These are phyloP conservation scores for Xylaria acuta DNA, from an alignment of 495 filamentous ascomycete species.

Conservation along the genomic window DNA sequence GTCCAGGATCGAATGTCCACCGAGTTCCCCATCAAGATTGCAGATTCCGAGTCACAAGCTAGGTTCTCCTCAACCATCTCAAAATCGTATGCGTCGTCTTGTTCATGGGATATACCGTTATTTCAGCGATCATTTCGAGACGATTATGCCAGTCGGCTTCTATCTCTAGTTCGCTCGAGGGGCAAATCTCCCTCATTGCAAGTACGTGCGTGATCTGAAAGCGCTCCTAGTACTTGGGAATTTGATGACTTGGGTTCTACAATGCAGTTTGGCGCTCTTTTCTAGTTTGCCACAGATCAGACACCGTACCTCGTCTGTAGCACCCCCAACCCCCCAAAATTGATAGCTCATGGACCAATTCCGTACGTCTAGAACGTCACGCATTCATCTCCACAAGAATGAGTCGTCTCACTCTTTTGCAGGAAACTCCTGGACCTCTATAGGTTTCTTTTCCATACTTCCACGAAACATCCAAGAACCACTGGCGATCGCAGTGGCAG, in stretches of 20 bases:
- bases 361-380: conserved; percentile 26
- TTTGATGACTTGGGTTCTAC: conserved; percentile 36
- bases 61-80: not conserved
- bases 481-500: not conserved
- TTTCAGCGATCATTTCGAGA: not conserved
- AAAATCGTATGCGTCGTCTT: not conserved
- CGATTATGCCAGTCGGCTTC: conserved; percentile 6
- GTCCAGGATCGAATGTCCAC: conserved; percentile 22
- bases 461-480: conserved; percentile 2
- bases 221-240: conserved; percentile 28
- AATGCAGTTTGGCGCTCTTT: conserved; percentile 13
- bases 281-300: not conserved
- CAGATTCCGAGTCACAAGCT: conserved; percentile 19
- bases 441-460: conserved; percentile 19
- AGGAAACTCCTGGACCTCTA: conserved; percentile 22
- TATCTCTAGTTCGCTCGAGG: conserved; percentile 7
- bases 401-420: conserved; percentile 34
- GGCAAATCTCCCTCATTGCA: conserved; percentile 24
- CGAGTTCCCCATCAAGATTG: conserved; percentile 17
- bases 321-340: not conserved
- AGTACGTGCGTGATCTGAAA: conserved; percentile 41
- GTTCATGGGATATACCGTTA: not conserved
- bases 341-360: not conserved
- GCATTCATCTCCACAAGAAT: conserved; percentile 20
- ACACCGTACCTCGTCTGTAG: not conserved